These are phyloP conservation scores for Aspergillus bombycis DNA, from an alignment of 2,329 filamentous ascomycete genomes.

Conservation along the genomic window DNA sequence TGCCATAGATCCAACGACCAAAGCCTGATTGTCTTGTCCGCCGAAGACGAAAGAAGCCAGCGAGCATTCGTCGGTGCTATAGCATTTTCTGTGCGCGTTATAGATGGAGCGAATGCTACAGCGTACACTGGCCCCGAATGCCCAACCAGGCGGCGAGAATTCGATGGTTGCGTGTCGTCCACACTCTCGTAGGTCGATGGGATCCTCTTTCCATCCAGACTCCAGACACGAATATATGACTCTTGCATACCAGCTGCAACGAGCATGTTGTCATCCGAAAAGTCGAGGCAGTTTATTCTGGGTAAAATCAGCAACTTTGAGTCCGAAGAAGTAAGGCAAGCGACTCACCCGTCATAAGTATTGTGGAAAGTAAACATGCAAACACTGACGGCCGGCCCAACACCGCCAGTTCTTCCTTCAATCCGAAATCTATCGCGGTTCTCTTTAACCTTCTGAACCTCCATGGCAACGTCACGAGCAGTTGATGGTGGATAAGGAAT, in stretches of 20 bases:
- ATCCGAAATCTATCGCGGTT: slow-evolving; percentile 90
- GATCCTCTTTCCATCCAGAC: slow-evolving; percentile 80
- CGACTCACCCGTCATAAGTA: slow-evolving; percentile 77
- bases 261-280: slow-evolving; percentile 85
- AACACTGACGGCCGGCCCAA: slow-evolving; percentile 80
- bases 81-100: slow-evolving; percentile 52
- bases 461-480: slow-evolving; percentile 87
- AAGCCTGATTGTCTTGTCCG: slow-evolving; percentile 83
- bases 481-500: slow-evolving; percentile 86
- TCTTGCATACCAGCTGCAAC: slow-evolving; percentile 89
- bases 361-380: slow-evolving; percentile 99
- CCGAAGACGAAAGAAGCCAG: slow-evolving; percentile 83
- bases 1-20: slow-evolving; percentile 93
- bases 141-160: slow-evolving; percentile 77
- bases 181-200: slow-evolving; percentile 65
- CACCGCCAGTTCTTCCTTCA: slow-evolving; percentile 78
- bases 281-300: slow-evolving; percentile 90
- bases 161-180: slow-evolving; percentile 66
- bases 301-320: slow-evolving; percentile 24
- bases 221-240: slow-evolving; percentile 95
- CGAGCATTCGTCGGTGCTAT: slow-evolving; percentile 65
- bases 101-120: slow-evolving; percentile 82
- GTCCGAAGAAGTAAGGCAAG: neutral
- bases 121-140: slow-evolving; percentile 89
- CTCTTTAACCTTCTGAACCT: slow-evolving; percentile 91